phyloP scores from a whole-genome alignment of 1,284 basidiomycete species.

The Spongispora temasekensis region DNA sequence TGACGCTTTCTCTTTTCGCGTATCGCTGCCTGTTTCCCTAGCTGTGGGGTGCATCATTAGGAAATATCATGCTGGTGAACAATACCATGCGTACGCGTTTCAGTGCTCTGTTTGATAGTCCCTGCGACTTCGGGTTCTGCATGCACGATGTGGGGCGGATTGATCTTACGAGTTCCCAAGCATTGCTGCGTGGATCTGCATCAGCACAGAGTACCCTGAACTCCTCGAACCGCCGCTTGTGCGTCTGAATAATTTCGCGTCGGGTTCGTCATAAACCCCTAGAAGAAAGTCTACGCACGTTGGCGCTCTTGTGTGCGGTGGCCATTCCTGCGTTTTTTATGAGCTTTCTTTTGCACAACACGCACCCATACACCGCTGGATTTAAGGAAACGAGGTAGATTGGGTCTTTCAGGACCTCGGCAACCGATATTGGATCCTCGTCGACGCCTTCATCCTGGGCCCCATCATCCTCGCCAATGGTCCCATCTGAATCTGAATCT shows the following conservation, averaged over 20 bases:
- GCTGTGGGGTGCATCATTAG: conserved; percentile 36
- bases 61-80: not conserved
- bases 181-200: conserved; percentile 45
- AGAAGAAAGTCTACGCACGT: conserved; percentile 54
- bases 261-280: too few species aligned
- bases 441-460: conserved; percentile 30
- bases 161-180: conserved; percentile 47
- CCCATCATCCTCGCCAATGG: conserved; percentile 22
- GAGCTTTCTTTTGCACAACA: conserved; percentile 73
- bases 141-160: conserved; percentile 21
- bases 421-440: conserved; percentile 52
- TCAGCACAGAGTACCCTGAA: conserved; percentile 45
- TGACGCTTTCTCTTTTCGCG: conserved; percentile 42
- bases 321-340: conserved; percentile 68
- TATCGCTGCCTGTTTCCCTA: conserved; percentile 40
- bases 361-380: conserved; percentile 58
- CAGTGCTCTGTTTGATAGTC: conserved; percentile 53
- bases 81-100: conserved; percentile 48
- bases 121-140: conserved; percentile 8
- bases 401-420: conserved; percentile 62
- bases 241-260: conserved; percentile 45
- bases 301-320: conserved; percentile 61
- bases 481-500: conserved; percentile 36
- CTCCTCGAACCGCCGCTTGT: conserved; percentile 57
- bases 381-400: conserved; percentile 60